phyloP scores from a whole-genome alignment of 2,329 filamentous ascomycete species.

The Colletotrichum chrysophilum region DNA sequence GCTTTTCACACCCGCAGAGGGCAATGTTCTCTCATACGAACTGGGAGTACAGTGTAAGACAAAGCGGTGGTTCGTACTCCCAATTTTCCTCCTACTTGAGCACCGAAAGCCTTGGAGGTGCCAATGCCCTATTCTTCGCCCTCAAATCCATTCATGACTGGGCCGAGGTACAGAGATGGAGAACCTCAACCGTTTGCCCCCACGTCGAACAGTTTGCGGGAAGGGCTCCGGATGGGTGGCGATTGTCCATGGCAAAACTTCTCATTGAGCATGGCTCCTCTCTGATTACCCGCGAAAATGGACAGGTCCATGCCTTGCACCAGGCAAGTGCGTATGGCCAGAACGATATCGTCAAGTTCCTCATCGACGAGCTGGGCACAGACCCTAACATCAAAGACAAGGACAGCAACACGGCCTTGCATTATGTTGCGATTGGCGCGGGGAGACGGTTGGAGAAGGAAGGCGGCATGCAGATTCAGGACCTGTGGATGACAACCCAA shows the following conservation, averaged over 20 bases:
- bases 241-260: not conserved
- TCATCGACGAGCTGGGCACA: not conserved
- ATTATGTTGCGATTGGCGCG: not conserved
- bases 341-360: not conserved
- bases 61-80: no score
- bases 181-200: no score
- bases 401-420: not conserved
- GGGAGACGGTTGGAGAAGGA: not conserved
- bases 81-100: no score
- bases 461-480: not conserved
- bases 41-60: no score
- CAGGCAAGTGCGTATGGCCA: not conserved
- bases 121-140: not conserved
- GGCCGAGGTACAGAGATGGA: not conserved
- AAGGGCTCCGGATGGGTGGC: not conserved
- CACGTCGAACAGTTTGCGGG: not conserved
- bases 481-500: not conserved
- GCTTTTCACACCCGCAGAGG: not conserved
- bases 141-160: not conserved
- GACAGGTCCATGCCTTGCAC: not conserved
- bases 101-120: not conserved
- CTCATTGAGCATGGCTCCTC: not conserved
- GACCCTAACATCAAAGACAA: not conserved
- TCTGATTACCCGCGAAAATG: fast-evolving
- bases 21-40: not conserved